Conservation (phyloP, 495 filamentous ascomycete genomes). For the Sordaria brevicollis region DNA sequence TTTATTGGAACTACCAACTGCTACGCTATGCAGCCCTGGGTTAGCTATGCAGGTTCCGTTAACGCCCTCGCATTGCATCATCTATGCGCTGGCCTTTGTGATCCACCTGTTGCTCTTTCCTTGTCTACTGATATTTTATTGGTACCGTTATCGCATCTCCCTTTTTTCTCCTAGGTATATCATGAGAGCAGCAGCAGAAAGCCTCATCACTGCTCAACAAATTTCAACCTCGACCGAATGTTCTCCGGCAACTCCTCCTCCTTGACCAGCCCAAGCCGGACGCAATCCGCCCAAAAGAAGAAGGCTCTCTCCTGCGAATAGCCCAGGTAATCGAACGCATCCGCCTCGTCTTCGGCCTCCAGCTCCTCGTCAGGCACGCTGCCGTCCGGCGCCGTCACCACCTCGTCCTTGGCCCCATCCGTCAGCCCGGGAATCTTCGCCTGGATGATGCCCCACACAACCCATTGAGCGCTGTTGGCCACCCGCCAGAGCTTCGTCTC, state of each 20-base stretch:
- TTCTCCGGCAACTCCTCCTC: conserved; percentile 62
- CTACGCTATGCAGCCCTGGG: not conserved
- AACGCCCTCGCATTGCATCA: not conserved
- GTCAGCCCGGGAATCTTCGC: conserved; percentile 63
- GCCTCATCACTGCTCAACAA: conserved; percentile 24
- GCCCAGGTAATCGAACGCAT: conserved; percentile 81
- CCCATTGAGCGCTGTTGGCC: conserved; percentile 83
- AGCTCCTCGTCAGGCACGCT: conserved; percentile 21
- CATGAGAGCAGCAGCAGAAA: not conserved
- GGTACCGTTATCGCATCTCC: not conserved
- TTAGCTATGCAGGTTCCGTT: not conserved
- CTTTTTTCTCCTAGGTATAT: not conserved
- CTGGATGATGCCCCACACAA: conserved; percentile 93
- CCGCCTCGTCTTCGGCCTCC: conserved; percentile 32
- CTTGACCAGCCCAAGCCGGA: conserved; percentile 58
- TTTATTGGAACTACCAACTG: not conserved
- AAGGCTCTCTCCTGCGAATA: conserved; percentile 86
- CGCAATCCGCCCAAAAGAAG: conserved; percentile 87
- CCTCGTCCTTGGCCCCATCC: conserved; percentile 5
- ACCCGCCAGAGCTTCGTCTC: conserved; percentile 79
- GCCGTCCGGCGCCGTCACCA: not conserved
- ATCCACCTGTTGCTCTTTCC: not conserved
- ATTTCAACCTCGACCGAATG: conserved; percentile 47
- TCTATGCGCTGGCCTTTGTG: not conserved
- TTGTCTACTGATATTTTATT: not conserved